Conservation (phyloP, 2,329 filamentous ascomycete genomes). For the Fusarium brachygibbosum region DNA sequence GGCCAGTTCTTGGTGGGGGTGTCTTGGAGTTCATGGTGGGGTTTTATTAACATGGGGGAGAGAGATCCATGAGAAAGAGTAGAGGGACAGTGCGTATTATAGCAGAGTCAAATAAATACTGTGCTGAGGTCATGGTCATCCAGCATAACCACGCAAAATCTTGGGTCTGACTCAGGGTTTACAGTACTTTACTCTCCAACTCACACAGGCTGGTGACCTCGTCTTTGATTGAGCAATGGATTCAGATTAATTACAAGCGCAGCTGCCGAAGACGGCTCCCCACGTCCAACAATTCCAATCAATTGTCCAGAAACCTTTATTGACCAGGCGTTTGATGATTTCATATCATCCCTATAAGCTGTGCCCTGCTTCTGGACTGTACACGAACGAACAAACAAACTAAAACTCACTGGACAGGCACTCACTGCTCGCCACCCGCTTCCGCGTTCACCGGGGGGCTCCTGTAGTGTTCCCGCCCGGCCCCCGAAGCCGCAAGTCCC, state of each 20-base stretch:
- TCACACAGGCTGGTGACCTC: slow-evolving; percentile 31
- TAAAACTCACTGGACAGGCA: slow-evolving; percentile 8
- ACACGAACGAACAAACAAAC: slow-evolving; percentile 10
- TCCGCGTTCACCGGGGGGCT: slow-evolving; percentile 27
- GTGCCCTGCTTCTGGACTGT: not conserved
- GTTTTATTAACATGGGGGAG: slow-evolving; percentile 34
- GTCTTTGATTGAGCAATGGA: slow-evolving; percentile 35
- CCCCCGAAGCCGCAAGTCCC: slow-evolving; percentile 39
- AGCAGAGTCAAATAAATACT: slow-evolving; percentile 1
- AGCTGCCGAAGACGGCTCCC: slow-evolving; percentile 34
- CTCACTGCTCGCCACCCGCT: slow-evolving; percentile 33
- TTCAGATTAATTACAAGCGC: slow-evolving; percentile 30
- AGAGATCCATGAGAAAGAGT: not conserved
- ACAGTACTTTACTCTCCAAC: slow-evolving; percentile 32
- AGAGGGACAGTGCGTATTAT: slow-evolving; percentile 10
- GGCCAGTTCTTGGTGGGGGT: slow-evolving; percentile 40
- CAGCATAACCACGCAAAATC: no score
- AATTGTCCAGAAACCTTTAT: slow-evolving; percentile 8
- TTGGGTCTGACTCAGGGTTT: slow-evolving; percentile 34
- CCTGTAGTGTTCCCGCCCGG: slow-evolving; percentile 39
- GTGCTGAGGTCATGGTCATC: slow-evolving; percentile 10
- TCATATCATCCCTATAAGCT: slow-evolving; percentile 21
- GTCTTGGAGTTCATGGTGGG: slow-evolving; percentile 39
- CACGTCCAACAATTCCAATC: slow-evolving; percentile 45
- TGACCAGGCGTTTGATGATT: slow-evolving; percentile 22